phyloP scores from a whole-genome alignment of 805 yeast species.

The Candida succiphila region DNA sequence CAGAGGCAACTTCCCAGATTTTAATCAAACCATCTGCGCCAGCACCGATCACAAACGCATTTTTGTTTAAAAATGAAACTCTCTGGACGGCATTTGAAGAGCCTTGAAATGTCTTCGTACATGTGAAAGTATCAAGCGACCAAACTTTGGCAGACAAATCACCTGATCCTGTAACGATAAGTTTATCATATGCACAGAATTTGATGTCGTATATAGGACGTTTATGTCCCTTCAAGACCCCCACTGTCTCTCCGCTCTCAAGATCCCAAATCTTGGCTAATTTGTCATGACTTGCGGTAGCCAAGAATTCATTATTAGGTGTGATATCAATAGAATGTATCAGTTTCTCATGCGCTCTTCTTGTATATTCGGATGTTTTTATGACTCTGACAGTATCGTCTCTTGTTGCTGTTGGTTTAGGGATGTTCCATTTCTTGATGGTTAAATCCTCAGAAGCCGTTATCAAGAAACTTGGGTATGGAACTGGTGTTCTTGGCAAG shows the following conservation, averaged over 20 bases:
- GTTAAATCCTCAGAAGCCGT: conserved; percentile 83
- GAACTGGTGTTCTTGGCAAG: conserved; percentile 45
- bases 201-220: conserved; percentile 91
- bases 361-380: conserved; percentile 70
- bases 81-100: conserved; percentile 90
- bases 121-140: conserved; percentile 71
- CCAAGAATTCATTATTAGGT: conserved; percentile 83
- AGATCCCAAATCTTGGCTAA: conserved; percentile 84
- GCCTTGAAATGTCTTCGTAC: conserved; percentile 82
- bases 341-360: conserved; percentile 95
- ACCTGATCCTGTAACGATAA: conserved; percentile 79
- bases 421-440: conserved; percentile 76
- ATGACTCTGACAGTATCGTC: conserved; percentile 20
- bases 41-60: conserved; percentile 60
- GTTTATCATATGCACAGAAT: conserved; percentile 72
- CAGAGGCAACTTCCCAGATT: conserved; percentile 71
- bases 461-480: conserved; percentile 57
- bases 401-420: conserved; percentile 23
- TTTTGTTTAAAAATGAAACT: conserved; percentile 56
- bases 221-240: conserved; percentile 80
- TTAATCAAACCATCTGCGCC: conserved; percentile 96
- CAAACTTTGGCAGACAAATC: conserved; percentile 87
- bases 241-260: conserved; percentile 78
- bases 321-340: conserved; percentile 83
- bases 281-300: conserved; percentile 92